phyloP scores from a whole-genome alignment of 1,284 basidiomycete species.

The Clitocybe nebularis region DNA sequence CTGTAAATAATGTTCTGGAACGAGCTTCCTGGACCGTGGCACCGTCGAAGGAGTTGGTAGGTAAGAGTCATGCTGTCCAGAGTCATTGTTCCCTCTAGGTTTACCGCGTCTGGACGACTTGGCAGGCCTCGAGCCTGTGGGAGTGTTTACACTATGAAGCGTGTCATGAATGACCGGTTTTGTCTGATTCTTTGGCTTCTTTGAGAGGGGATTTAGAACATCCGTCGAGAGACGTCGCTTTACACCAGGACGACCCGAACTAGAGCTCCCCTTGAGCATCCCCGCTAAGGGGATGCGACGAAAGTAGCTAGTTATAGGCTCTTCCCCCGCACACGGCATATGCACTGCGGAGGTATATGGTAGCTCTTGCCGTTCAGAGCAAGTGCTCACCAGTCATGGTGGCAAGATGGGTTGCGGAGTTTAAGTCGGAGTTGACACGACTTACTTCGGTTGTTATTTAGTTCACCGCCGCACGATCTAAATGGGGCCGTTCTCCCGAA shows the following conservation, averaged over 20 bases:
- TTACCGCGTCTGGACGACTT: no score
- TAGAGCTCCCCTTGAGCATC: conserved; percentile 7
- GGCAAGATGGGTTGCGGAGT: conserved; percentile 9
- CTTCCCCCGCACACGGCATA: conserved; percentile 25
- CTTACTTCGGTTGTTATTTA: conserved; percentile 15
- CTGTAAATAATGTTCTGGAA: conserved; percentile 2
- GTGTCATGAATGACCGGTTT: conserved; percentile 8
- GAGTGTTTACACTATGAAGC: not conserved
- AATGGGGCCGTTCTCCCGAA: no score
- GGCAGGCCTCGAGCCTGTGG: no score
- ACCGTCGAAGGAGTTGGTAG: conserved; percentile 2
- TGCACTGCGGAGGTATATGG: no score
- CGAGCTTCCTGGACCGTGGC: conserved; percentile 1
- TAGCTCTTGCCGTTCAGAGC: no score
- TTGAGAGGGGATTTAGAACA: conserved; percentile 8
- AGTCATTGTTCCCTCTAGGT: no score
- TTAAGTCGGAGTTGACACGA: conserved; percentile 38
- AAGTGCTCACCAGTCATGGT: conserved; percentile 8
- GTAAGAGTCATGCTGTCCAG: not conserved
- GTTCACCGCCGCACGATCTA: no score
- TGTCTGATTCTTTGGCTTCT: conserved; percentile 11
- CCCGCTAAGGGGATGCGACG: conserved; percentile 12
- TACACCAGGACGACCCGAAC: not conserved
- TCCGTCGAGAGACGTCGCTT: conserved; percentile 16
- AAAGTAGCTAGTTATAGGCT: conserved; percentile 29